Conservation (phyloP, 768 basidiomycete species). For the Terana coerulea region DNA sequence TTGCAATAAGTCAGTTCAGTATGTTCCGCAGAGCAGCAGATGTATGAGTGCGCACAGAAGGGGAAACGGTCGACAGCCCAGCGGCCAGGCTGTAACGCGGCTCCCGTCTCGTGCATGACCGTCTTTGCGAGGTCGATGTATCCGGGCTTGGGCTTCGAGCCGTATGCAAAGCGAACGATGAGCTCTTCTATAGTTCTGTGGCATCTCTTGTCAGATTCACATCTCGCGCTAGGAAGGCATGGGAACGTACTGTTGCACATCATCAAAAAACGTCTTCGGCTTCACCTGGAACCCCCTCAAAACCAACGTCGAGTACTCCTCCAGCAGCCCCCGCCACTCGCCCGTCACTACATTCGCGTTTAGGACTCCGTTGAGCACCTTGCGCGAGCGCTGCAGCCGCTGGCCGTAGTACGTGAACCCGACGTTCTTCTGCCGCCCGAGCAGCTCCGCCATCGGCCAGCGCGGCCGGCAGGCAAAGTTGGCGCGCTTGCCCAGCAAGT, state of each 20-base stretch:
- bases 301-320: background rate
- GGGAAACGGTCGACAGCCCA: conserved; percentile 40
- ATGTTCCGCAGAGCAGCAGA: no score
- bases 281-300: background rate
- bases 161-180: conserved; percentile 33
- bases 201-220: background rate
- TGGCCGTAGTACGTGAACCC: conserved; percentile 17
- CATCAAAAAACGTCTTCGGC: background rate
- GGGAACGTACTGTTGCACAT: background rate
- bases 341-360: background rate
- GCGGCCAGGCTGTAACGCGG: conserved; percentile 34
- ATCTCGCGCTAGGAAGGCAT: no score
- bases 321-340: background rate
- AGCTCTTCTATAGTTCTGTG: conserved; percentile 23
- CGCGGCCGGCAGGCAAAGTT: conserved; percentile 14
- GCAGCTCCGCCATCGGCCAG: conserved; percentile 18
- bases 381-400: conserved; percentile 12
- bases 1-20: no score
- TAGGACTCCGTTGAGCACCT: conserved; percentile 9
- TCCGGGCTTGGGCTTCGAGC: conserved; percentile 34
- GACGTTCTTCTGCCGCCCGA: conserved; percentile 18
- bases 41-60: no score
- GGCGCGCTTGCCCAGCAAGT: conserved; percentile 36
- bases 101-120: conserved; percentile 26
- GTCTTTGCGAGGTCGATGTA: conserved; percentile 36